Conservation (phyloP, 1,284 basidiomycete species). For the Cryptococcus amylolentus region DNA sequence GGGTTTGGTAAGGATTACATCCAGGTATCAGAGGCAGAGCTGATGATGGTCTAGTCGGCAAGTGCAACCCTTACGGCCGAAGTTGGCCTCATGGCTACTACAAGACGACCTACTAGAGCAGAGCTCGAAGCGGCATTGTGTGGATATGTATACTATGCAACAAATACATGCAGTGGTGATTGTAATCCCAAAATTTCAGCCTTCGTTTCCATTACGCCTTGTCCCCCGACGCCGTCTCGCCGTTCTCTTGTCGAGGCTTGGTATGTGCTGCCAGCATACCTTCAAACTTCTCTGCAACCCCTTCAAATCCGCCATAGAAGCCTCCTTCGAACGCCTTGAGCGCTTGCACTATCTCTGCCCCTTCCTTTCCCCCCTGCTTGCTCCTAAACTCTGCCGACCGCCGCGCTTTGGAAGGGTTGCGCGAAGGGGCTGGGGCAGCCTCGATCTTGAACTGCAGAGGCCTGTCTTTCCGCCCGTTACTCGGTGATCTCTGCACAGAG, state of each 20-base stretch:
- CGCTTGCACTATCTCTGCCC: conserved; percentile 21
- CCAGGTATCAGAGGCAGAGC: neutral
- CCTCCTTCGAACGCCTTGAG: conserved; percentile 27
- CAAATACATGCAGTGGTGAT: no score
- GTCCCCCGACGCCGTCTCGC: no score
- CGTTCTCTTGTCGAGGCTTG: no score
- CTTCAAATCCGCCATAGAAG: conserved; percentile 34
- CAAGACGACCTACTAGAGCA: conserved; percentile 28
- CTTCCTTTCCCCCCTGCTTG: conserved; percentile 16
- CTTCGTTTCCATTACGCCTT: no score
- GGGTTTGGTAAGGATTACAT: conserved; percentile 30
- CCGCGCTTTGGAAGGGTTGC: neutral
- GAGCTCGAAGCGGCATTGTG: neutral
- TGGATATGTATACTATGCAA: no score
- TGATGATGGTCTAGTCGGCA: conserved; percentile 22
- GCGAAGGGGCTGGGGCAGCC: neutral
- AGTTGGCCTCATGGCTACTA: conserved; percentile 36
- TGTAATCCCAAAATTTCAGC: no score
- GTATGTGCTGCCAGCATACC: no score
- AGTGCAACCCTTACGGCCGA: conserved; percentile 38
- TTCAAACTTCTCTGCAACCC: conserved; percentile 22
- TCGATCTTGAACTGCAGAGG: neutral
- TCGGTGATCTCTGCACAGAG: neutral
- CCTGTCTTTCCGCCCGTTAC: neutral
- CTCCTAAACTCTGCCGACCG: neutral